A percentile compares a stretch with the other conserved stretches of the same genome.
phyloP scores from a whole-genome alignment of 2,329 filamentous ascomycete genomes.

The Talaromyces pinophilus region DNA sequence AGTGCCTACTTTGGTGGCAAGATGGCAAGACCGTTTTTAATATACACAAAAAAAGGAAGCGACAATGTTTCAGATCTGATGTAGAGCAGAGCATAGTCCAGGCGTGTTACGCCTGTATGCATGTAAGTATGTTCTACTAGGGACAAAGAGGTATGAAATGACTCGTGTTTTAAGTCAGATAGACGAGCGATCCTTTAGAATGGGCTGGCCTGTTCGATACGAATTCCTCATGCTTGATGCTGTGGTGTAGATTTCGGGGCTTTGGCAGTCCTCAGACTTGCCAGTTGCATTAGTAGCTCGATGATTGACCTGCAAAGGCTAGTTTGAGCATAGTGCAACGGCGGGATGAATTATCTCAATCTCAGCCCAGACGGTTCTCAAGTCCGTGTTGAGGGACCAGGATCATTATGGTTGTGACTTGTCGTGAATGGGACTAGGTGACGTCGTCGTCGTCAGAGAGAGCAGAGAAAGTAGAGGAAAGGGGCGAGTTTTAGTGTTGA shows the following conservation, averaged over 20 bases:
- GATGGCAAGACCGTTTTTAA: neutral
- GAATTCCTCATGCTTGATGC: neutral
- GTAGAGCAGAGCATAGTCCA: neutral
- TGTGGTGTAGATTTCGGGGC: neutral
- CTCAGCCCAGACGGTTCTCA: neutral
- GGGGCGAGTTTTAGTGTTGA: neutral
- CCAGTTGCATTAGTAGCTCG: neutral
- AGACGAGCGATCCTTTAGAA: neutral
- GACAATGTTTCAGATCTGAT: neutral
- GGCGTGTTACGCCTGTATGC: neutral
- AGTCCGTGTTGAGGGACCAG: neutral
- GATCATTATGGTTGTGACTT: neutral
- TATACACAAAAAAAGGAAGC: neutral
- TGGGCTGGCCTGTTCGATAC: neutral
- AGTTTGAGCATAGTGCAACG: neutral
- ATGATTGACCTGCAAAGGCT: neutral
- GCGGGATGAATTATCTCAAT: neutral
- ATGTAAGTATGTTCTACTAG: neutral
- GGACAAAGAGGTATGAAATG: neutral
- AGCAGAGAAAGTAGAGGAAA: neutral
- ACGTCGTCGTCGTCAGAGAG: neutral
- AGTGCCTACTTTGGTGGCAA: neutral
- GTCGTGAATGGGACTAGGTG: neutral
- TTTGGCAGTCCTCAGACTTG: neutral
- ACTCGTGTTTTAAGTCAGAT: neutral